Evolutionary conservation across 306 rosid genomes (phyloP).

Genomic region (Medicago truncatula): DNA sequence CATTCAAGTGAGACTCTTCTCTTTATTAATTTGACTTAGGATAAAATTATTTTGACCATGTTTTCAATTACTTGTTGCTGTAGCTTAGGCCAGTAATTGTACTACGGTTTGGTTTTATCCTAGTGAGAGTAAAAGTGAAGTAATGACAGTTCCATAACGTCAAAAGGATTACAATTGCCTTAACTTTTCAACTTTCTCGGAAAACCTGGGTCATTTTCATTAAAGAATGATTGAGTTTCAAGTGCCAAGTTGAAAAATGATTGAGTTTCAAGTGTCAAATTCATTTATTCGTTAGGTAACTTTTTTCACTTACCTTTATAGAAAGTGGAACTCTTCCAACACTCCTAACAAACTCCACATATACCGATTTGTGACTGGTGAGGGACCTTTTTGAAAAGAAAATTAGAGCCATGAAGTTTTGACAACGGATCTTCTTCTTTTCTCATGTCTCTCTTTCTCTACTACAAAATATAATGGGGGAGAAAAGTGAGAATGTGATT

Average conservation of each 20-base stretch:
- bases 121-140: not conserved
- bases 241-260: not conserved
- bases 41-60: not conserved
- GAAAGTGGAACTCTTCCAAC: not conserved
- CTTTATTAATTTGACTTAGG: not conserved
- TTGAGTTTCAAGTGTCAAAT: not conserved
- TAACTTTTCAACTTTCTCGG: not conserved
- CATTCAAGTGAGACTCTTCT: not conserved
- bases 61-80: not conserved
- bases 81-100: not conserved
- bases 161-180: not conserved
- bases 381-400: not conserved
- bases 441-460: not conserved
- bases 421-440: not conserved
- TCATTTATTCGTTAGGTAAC: not conserved
- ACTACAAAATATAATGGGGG: not conserved
- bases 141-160: not conserved
- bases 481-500: not conserved
- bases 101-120: not conserved
- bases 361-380: not conserved
- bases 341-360: not conserved
- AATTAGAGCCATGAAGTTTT: not conserved
- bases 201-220: not conserved
- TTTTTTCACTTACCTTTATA: not conserved
- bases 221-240: not conserved